phyloP scores from a whole-genome alignment of 768 basidiomycete species.

The Phallus indusiatus region DNA sequence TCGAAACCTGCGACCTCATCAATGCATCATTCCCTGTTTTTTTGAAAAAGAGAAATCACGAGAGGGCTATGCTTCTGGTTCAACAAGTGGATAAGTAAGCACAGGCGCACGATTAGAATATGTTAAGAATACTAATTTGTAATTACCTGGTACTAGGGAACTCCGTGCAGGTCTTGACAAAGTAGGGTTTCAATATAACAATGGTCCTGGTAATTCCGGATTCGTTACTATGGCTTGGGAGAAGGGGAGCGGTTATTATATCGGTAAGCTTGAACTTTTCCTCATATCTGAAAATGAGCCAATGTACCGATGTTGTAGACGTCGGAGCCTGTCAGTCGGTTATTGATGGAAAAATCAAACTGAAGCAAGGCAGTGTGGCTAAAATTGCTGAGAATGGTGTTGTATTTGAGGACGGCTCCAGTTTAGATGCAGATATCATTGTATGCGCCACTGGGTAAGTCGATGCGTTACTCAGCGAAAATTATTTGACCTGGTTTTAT shows the following conservation, averaged over 20 bases:
- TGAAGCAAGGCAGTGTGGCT: constrained; percentile 52
- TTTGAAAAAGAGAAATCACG: constrained; percentile 22
- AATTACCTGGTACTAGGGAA: no score
- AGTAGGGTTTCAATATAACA: constrained; percentile 45
- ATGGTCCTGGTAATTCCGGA: constrained; percentile 43
- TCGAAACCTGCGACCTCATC: constrained; percentile 40
- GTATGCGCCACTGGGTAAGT: constrained; percentile 52
- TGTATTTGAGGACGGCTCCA: constrained; percentile 38
- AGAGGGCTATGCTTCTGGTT: constrained; percentile 25
- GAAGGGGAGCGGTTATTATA: constrained; percentile 55
- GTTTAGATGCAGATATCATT: constrained; percentile 43
- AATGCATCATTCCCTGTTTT: constrained; percentile 35
- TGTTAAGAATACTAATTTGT: constrained; percentile 1
- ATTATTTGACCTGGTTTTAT: not conserved
- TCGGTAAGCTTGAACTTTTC: constrained; percentile 30
- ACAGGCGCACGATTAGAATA: constrained; percentile 17
- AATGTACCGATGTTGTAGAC: constrained; percentile 24
- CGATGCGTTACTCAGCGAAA: not conserved
- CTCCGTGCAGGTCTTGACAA: constrained; percentile 47
- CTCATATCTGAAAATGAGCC: not conserved
- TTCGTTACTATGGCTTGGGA: constrained; percentile 38
- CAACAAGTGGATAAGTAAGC: constrained; percentile 19
- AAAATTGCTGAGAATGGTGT: constrained; percentile 35
- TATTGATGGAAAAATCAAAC: constrained; percentile 58
- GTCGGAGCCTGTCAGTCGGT: constrained; percentile 53